Conservation (phyloP, 164 flowering plant genomes). For the Euptelea pleiosperma region DNA sequence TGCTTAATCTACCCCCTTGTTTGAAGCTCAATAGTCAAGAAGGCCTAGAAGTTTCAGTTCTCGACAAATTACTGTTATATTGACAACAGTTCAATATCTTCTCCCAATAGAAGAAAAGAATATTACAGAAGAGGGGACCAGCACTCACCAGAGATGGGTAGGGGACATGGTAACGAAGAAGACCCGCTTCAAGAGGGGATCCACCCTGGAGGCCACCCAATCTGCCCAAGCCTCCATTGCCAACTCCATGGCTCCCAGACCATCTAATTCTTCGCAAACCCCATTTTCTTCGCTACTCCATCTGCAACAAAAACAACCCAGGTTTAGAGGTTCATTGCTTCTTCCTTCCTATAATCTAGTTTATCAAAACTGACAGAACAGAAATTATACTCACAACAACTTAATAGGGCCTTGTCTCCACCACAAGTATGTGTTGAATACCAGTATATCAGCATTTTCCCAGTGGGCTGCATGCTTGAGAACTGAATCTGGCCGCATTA, state of each 20-base stretch:
- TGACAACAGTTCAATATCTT: not conserved
- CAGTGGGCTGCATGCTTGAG: slow-evolving; percentile 71
- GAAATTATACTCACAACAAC: slow-evolving; percentile 52
- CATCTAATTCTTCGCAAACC: slow-evolving; percentile 77
- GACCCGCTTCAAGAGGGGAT: slow-evolving; percentile 54
- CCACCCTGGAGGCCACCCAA: slow-evolving; percentile 63
- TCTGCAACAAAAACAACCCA: slow-evolving; percentile 36
- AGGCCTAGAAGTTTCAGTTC: not conserved
- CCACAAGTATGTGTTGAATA: slow-evolving; percentile 94
- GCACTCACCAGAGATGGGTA: slow-evolving; percentile 72
- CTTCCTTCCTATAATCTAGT: not conserved
- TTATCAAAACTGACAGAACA: not conserved
- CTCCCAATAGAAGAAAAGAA: not conserved
- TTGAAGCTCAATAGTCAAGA: not conserved
- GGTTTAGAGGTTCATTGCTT: not conserved
- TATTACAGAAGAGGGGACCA: not conserved
- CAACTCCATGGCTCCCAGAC: slow-evolving; percentile 75
- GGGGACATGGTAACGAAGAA: slow-evolving; percentile 98
- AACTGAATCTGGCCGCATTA: slow-evolving; percentile 77
- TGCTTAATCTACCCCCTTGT: not conserved
- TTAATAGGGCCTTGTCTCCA: slow-evolving; percentile 98
- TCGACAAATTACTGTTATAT: not conserved
- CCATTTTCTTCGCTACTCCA: slow-evolving; percentile 71
- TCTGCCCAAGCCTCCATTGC: slow-evolving; percentile 90
- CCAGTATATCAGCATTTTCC: slow-evolving; percentile 83